Evolutionary conservation across 2,329 filamentous ascomycete genomes (phyloP).

Genomic region (Ophiobolus disseminans): DNA sequence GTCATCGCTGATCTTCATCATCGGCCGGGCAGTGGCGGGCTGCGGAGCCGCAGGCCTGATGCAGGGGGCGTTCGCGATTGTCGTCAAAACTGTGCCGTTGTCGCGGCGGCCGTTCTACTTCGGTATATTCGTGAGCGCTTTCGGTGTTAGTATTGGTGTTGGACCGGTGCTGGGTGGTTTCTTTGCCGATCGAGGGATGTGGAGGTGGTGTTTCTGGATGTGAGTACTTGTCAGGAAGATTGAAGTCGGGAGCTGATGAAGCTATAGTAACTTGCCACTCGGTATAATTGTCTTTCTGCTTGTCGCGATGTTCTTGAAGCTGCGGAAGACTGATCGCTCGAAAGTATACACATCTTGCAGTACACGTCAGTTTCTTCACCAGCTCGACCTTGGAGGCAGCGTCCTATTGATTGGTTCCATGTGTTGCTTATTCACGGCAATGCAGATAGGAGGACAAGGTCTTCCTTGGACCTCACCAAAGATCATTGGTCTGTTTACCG

Average conservation of each 20-base stretch:
- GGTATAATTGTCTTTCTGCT: not conserved
- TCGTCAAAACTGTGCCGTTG: conserved; percentile 26
- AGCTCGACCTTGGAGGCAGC: conserved; percentile 53
- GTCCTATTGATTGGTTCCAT: conserved; percentile 48
- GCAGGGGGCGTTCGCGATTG: conserved; percentile 19
- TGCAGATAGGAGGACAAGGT: conserved; percentile 52
- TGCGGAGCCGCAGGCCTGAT: conserved; percentile 3
- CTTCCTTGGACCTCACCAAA: conserved; percentile 53
- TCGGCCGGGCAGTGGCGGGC: not conserved
- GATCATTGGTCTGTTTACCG: conserved; percentile 56
- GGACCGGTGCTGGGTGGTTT: conserved; percentile 46
- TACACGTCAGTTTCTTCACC: not conserved
- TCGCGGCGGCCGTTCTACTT: conserved; percentile 49
- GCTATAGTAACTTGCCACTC: not conserved
- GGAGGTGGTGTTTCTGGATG: conserved; percentile 19
- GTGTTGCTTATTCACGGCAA: conserved; percentile 52
- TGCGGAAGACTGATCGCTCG: conserved; percentile 8
- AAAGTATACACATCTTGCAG: not conserved
- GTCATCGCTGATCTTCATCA: not conserved
- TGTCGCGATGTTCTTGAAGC: conserved; percentile 8
- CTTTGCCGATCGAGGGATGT: conserved; percentile 9
- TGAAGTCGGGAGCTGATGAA: not conserved
- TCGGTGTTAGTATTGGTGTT: conserved; percentile 37
- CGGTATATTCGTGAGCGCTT: conserved; percentile 35
- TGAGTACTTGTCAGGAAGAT: not conserved